phyloP scores from a whole-genome alignment of 108 stramenopile species.

The Pelagomonas calceolata region DNA sequence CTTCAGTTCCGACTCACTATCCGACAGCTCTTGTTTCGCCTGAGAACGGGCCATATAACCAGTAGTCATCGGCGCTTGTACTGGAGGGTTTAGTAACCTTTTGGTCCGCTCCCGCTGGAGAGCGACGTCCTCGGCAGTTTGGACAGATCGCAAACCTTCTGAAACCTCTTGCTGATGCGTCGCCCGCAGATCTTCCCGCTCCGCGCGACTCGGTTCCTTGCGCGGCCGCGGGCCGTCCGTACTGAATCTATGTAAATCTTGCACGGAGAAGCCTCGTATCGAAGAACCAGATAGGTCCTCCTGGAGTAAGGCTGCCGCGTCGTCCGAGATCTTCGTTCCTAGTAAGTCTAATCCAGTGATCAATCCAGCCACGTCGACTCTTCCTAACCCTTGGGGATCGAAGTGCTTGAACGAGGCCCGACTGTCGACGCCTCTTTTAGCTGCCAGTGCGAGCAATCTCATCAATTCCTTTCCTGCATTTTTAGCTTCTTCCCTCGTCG shows the following conservation, averaged over 20 bases:
- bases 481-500: not conserved
- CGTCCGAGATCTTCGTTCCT: not conserved
- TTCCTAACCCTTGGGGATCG: slow-evolving; percentile 10
- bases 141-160: no score
- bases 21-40: not conserved
- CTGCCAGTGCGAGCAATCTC: slow-evolving; percentile 6
- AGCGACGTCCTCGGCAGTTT: no score
- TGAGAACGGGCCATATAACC: not conserved
- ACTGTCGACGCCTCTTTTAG: not conserved
- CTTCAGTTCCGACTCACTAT: not conserved
- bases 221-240: not conserved
- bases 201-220: not conserved
- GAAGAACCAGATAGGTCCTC: not conserved
- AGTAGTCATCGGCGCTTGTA: not conserved
- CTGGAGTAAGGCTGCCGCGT: slow-evolving; percentile 5
- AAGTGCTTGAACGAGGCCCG: slow-evolving; percentile 14
- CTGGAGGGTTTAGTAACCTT: no score
- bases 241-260: not conserved
- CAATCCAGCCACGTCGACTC: slow-evolving; percentile 3
- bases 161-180: no score
- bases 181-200: no score
- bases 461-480: slow-evolving; percentile 6
- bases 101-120: no score
- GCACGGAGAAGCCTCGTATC: slow-evolving; percentile 2
- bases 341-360: not conserved